Percentiles rank a stretch among this genome's conserved stretches.
phyloP scores from a whole-genome alignment of 176 grass and related monocot genomes.

The Eremochloa ophiuroides region DNA sequence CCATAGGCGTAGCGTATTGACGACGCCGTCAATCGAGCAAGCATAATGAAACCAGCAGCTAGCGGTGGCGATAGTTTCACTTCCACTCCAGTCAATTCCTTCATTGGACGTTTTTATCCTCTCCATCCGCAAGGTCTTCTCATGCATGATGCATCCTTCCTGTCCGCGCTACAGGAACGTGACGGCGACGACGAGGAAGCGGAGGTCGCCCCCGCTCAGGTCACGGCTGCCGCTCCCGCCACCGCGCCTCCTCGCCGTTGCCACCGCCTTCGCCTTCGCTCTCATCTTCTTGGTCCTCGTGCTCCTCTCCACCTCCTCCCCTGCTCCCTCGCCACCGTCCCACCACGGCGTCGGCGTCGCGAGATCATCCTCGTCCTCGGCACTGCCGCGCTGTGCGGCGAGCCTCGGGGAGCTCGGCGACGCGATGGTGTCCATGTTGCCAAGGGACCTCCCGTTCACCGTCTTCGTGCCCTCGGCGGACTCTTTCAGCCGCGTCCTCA shows the following conservation, averaged over 20 bases:
- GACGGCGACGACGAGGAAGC: background rate
- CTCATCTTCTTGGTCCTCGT: constrained; percentile 17
- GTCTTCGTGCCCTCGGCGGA: constrained; percentile 56
- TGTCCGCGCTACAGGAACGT: background rate
- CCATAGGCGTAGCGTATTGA: background rate
- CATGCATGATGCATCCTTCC: background rate
- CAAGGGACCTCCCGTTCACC: constrained; percentile 66
- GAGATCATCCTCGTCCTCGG: background rate
- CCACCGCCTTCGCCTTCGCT: background rate
- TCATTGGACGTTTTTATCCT: no score
- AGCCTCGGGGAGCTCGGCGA: constrained; percentile 61
- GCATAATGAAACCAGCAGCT: background rate
- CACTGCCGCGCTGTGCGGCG: background rate
- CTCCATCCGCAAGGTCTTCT: background rate
- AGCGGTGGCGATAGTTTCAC: background rate
- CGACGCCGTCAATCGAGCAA: background rate
- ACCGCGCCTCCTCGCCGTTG: background rate
- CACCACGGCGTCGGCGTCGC: background rate
- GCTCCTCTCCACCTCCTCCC: background rate
- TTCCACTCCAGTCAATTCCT: background rate
- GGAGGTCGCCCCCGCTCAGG: background rate
- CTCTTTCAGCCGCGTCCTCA: constrained; percentile 41
- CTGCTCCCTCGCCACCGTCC: background rate
- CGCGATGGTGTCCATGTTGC: constrained; percentile 82
- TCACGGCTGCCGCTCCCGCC: background rate